Evolutionary conservation across 805 yeast species (phyloP).

Genomic region (Starmerella apis): DNA sequence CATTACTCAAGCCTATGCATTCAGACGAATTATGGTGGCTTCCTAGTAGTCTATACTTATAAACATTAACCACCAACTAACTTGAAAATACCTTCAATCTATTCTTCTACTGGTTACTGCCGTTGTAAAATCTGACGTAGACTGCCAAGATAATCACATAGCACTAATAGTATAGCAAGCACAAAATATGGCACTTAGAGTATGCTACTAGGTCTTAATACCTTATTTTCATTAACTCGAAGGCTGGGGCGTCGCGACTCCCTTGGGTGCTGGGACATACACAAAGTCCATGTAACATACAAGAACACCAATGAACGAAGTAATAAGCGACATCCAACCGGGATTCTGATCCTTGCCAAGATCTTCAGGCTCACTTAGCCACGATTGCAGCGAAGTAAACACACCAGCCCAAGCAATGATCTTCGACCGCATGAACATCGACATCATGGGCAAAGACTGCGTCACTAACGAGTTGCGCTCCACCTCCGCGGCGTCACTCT

Average conservation of each 20-base stretch:
- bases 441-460: slow-evolving; percentile 32
- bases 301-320: slow-evolving; percentile 29
- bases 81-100: no score
- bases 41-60: no score
- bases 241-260: neutral
- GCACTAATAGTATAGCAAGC: neutral
- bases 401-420: slow-evolving; percentile 33
- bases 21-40: no score
- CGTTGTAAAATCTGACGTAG: no score
- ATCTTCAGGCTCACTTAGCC: slow-evolving; percentile 29
- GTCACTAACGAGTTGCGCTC: slow-evolving; percentile 23
- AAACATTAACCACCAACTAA: no score
- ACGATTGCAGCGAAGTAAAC: slow-evolving; percentile 31
- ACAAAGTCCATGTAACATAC: slow-evolving; percentile 32
- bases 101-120: no score
- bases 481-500: slow-evolving; percentile 21
- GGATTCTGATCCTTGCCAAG: slow-evolving; percentile 24
- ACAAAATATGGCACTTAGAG: neutral
- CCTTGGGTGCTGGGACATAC: slow-evolving; percentile 24
- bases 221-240: neutral
- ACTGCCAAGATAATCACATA: no score
- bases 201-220: neutral
- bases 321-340: slow-evolving; percentile 27
- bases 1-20: no score
- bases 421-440: slow-evolving; percentile 34